These are phyloP conservation scores for Verticillium isaacii DNA, from an alignment of 2,329 filamentous ascomycete species.

Conservation along the genomic window DNA sequence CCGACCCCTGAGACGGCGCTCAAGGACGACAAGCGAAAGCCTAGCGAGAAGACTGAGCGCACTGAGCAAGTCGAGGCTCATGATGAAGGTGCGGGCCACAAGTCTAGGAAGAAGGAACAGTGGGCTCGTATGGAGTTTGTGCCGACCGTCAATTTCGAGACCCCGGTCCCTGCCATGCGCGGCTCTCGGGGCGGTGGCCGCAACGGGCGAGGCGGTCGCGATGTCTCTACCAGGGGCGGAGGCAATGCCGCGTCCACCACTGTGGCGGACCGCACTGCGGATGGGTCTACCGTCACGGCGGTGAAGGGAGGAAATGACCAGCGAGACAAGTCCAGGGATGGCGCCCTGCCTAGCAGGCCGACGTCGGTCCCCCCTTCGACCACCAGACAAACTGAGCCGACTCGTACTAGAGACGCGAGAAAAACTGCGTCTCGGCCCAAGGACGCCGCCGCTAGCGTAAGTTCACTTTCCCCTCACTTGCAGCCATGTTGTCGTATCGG, in stretches of 20 bases:
- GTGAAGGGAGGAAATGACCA: slow-evolving; percentile 25
- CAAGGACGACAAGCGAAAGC: slow-evolving; percentile 70
- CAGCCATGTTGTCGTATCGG: neutral
- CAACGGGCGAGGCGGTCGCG: slow-evolving; percentile 39
- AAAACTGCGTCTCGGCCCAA: slow-evolving; percentile 26
- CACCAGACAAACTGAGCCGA: neutral
- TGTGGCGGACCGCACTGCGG: slow-evolving; percentile 31
- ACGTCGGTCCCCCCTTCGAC: slow-evolving; percentile 25
- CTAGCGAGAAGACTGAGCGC: slow-evolving; percentile 50
- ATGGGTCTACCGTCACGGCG: slow-evolving; percentile 17
- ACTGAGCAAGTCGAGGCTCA: slow-evolving; percentile 55
- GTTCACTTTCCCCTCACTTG: neutral
- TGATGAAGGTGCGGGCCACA: slow-evolving; percentile 42
- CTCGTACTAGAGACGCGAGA: slow-evolving; percentile 37
- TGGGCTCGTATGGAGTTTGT: slow-evolving; percentile 83
- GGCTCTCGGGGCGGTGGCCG: slow-evolving; percentile 43
- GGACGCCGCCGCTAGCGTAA: neutral
- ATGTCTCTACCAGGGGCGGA: slow-evolving; percentile 22
- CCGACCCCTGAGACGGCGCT: slow-evolving; percentile 78
- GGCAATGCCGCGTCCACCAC: slow-evolving; percentile 15
- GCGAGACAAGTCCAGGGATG: slow-evolving; percentile 31
- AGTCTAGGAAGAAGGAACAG: slow-evolving; percentile 66
- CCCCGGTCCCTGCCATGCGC: slow-evolving; percentile 60
- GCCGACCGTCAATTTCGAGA: slow-evolving; percentile 81
- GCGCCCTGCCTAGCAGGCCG: slow-evolving; percentile 26